Percentiles rank a stretch among this genome's conserved stretches.
phyloP scores from a whole-genome alignment of 106 monocot species.

The Iris macrosiphon region DNA sequence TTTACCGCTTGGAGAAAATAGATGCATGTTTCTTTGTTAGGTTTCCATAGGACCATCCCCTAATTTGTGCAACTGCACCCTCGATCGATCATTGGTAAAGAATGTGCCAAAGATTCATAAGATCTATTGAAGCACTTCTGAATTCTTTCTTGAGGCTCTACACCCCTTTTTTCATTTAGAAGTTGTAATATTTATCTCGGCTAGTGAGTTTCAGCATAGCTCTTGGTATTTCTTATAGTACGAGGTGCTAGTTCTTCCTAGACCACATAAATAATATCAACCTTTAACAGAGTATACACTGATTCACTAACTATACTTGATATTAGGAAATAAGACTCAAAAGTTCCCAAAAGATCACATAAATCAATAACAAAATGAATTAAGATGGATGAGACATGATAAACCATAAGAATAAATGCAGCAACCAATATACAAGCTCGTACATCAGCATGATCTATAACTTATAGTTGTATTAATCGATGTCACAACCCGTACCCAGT shows the following conservation, averaged over 20 bases:
- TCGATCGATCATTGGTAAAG: constrained; percentile 61
- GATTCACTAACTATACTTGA: too few relatives aligned
- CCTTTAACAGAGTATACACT: too few relatives aligned
- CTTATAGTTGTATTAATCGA: constrained; percentile 81
- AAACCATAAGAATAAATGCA: too few relatives aligned
- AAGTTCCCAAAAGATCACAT: too few relatives aligned
- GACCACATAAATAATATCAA: too few relatives aligned
- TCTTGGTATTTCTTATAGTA: constrained; percentile 77
- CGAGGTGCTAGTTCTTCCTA: constrained; percentile 88
- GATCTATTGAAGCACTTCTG: constrained; percentile 40
- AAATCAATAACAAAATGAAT: too few relatives aligned
- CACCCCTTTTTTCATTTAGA: constrained; percentile 38
- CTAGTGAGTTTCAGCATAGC: constrained; percentile 71
- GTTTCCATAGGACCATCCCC: constrained; percentile 81
- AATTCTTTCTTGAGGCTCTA: constrained; percentile 47
- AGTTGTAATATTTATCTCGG: constrained; percentile 28
- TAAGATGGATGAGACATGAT: too few relatives aligned
- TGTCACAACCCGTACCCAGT: too few relatives aligned
- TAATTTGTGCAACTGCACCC: constrained; percentile 65
- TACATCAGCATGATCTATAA: constrained; percentile 60
- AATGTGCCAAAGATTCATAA: constrained; percentile 24
- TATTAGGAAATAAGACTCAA: too few relatives aligned
- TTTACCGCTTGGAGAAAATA: constrained; percentile 80
- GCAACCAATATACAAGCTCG: not conserved
- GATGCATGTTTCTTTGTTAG: constrained; percentile 83